A percentile compares a stretch with the other conserved stretches of the same genome.
phyloP scores from a whole-genome alignment of 768 basidiomycete species.

The Psilocybe subaeruginosa region DNA sequence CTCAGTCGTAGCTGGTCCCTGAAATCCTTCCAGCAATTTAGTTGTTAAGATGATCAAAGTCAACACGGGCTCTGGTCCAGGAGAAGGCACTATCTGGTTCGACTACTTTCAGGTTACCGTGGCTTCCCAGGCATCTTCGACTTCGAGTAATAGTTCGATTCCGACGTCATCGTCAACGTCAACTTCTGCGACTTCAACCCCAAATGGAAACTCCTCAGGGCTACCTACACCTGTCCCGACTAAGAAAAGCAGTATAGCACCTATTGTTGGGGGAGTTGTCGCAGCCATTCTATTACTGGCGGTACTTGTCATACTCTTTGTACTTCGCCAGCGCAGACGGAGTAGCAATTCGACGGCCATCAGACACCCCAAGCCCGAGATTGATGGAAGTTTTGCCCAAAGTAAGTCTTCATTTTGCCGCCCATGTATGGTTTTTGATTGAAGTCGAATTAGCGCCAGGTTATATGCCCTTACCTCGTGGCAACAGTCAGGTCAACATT shows the following conservation, averaged over 20 bases:
- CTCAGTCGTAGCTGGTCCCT: neutral
- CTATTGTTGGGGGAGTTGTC: constrained; percentile 5
- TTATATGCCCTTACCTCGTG: constrained; percentile 1
- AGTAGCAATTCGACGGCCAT: neutral
- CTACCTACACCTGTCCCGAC: neutral
- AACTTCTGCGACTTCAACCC: neutral
- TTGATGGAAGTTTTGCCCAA: neutral
- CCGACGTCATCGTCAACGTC: neutral
- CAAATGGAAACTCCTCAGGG: neutral
- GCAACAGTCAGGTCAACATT: neutral
- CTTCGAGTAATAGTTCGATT: neutral
- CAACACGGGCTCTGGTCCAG: constrained; percentile 24
- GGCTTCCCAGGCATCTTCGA: neutral
- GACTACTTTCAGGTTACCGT: constrained; percentile 34
- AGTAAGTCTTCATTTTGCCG: neutral
- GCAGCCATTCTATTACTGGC: neutral
- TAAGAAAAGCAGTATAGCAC: constrained; percentile 1
- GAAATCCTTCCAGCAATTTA: constrained; percentile 25
- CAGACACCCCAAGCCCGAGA: constrained; percentile 3
- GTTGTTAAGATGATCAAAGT: constrained; percentile 38
- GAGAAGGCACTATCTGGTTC: constrained; percentile 46
- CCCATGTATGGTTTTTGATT: neutral
- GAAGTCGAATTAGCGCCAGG: neutral
- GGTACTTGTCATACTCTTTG: neutral
- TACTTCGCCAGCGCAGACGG: neutral